These are phyloP conservation scores for Pseudogymnoascus sp. DNA, from an alignment of 2,329 filamentous ascomycete genomes.

Conservation along the genomic window DNA sequence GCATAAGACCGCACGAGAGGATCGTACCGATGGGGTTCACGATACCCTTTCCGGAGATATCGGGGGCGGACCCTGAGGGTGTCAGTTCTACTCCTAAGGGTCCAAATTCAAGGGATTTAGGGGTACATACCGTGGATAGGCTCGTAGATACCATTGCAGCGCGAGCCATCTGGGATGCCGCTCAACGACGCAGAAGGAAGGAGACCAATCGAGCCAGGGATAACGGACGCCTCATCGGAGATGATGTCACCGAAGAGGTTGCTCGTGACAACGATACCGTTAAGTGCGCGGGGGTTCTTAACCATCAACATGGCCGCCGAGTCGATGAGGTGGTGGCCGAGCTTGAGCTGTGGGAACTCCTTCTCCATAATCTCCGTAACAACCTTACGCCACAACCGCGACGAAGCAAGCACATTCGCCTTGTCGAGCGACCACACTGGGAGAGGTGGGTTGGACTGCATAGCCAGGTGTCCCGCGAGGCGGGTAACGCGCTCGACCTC, in stretches of 20 bases:
- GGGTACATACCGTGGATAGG: conserved; percentile 73
- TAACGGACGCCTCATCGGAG: conserved; percentile 88
- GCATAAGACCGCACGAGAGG: conserved; percentile 89
- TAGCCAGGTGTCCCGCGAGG: conserved; percentile 72
- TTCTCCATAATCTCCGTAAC: conserved; percentile 76
- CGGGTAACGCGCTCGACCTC: conserved; percentile 87
- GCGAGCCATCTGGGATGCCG: conserved; percentile 73
- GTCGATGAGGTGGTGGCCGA: conserved; percentile 89
- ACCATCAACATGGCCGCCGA: conserved; percentile 97
- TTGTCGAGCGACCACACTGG: conserved; percentile 88
- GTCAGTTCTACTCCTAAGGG: conserved; percentile 8
- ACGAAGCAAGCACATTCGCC: conserved; percentile 91
- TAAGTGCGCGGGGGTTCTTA: conserved; percentile 81
- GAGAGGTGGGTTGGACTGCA: conserved; percentile 65
- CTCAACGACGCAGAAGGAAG: conserved; percentile 81
- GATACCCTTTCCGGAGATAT: conserved; percentile 85
- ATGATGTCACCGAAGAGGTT: conserved; percentile 97
- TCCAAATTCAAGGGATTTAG: not conserved
- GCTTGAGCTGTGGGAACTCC: conserved; percentile 80
- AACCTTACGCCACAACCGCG: conserved; percentile 79
- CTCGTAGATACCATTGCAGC: conserved; percentile 93
- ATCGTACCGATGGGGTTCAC: conserved; percentile 91
- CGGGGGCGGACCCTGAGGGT: conserved; percentile 68
- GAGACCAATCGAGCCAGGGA: conserved; percentile 82
- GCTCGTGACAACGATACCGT: conserved; percentile 85